Evolutionary conservation across 176 grass and related monocot species (phyloP), one percentile per base, ranked within the genome.

Genomic region (Echinochloa phyllopogon): DNA sequence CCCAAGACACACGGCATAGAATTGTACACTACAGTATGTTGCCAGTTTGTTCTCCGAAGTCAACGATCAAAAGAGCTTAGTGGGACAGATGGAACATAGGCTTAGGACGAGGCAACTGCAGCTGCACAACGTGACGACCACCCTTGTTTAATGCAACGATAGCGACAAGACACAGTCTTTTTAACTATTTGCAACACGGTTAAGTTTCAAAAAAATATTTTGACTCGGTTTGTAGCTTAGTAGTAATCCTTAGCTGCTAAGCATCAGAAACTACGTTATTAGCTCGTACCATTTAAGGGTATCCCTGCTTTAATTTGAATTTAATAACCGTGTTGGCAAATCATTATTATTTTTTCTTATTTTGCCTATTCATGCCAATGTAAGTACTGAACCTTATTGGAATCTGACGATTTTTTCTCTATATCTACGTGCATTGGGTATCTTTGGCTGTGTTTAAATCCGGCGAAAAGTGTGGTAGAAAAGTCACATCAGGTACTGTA

Each of bases 101-200:
- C 48, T 56, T 56, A 74, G 77, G 69, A 67, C 18, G 38, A 18
- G 48, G 47, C 69, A 25, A n/a, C 12, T 6, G 51, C 59, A 56
- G 69, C 85, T 45, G 58, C 69, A 64, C 25, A 20, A 47, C 56
- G 74, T 83, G 86, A 42, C 80, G 44, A 63, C 0, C 80, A 64
- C 44, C 25, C 70, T 73, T 72, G 55, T 83, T 72, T 72, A 77
- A 10, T 83, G 18, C 1, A 37, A 39, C 79, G 14, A 76, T 25
- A 21, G 37, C 23, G 72, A 68, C 62, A 11, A 76, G 23, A 67
- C 61, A 67, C 29, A 8, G 18, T 21, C 14, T 6, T 0, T 36
- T 36, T 36, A 21, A 39, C 17, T 47, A 64, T 51, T 24, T 0
- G 9, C 69, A 72, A 24, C 60, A 10, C 60, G 60, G 72, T 13